These are phyloP conservation scores for Fusarium xyrophilum DNA, from an alignment of 2,329 filamentous ascomycete genomes.

Conservation along the genomic window DNA sequence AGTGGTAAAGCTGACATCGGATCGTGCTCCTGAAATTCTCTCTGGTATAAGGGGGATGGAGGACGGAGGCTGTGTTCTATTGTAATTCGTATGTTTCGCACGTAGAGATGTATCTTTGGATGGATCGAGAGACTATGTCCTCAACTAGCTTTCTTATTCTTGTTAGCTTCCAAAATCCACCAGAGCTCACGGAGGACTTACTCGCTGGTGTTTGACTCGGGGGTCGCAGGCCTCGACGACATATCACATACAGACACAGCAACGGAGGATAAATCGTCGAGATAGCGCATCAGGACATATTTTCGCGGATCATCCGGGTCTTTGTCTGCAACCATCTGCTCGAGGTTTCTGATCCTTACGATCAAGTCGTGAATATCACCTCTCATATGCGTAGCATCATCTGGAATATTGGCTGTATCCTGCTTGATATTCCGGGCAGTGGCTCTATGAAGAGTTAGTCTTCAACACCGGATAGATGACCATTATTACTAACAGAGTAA, in stretches of 20 bases:
- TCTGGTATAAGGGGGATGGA: background rate
- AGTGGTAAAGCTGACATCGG: too few relatives aligned
- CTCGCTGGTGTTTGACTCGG: background rate
- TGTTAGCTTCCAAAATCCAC: background rate
- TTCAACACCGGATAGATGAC: background rate
- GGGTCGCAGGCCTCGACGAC: background rate
- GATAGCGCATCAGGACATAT: background rate
- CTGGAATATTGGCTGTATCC: conserved; percentile 2
- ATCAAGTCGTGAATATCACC: background rate
- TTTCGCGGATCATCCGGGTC: background rate
- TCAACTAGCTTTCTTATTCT: accelerated
- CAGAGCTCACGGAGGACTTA: background rate
- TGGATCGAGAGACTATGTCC: accelerated
- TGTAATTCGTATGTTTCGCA: background rate
- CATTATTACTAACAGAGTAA: background rate
- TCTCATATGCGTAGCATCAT: background rate
- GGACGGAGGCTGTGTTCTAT: background rate
- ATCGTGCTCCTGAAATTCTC: background rate
- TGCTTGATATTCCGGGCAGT: background rate
- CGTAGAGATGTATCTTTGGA: background rate
- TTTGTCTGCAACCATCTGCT: background rate
- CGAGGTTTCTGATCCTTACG: background rate
- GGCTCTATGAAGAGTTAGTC: background rate
- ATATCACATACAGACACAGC: background rate
- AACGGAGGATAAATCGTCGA: conserved; percentile 2